Base-by-base conservation (phyloP, 768 basidiomycete genomes). In the Hygrophorus russula region DNA sequence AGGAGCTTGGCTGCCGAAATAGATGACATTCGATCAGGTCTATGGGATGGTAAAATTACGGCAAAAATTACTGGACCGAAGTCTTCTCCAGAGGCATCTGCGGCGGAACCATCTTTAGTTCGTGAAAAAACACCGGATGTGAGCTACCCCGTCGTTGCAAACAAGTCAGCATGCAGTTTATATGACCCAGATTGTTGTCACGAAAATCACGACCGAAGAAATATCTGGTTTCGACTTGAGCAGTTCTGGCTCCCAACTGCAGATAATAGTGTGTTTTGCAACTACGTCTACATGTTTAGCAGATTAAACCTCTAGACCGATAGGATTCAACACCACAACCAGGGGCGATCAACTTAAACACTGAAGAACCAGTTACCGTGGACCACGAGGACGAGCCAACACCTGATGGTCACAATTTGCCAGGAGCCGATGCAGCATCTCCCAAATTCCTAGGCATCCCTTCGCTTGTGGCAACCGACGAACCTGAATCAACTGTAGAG, bases 1-100 rank as follows among this genome's bases (percentile, higher is more conserved):
- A 89, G 88, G 59, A 61, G 60, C 28, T 66, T 91, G 11, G 68
- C 80, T 14, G 61, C 70, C 2, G 90, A 93, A 60, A 86, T 92
- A 36, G 76, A 85, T 39, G 76, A 78, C 2, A 83, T 91, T 47
- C 78, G 80, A 19, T 64, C 70, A 10, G 86, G 87, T 1, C 59
- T 62, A 41, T 77, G 78, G 74, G 82, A 84, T 52, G 65, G 68
- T 39, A 62, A 61, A 50, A 72, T 82, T 13, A 52, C 47, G 54
- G 55, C 45, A 51, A 67, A 49, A 30, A 42, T 56, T 4, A 44
- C 55, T 64, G 53, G 54, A 8, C 13, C 20, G 18, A 19, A 11
- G 10, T 30, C 29, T 18, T 5, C 30, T 8, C 29, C 19, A 5
- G 18, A 13, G 13, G 5, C 31, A 3, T 38, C 41, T 6, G 24